Conservation (phyloP, 139 green algal genomes). For the Ettlia oleoabundans region DNA sequence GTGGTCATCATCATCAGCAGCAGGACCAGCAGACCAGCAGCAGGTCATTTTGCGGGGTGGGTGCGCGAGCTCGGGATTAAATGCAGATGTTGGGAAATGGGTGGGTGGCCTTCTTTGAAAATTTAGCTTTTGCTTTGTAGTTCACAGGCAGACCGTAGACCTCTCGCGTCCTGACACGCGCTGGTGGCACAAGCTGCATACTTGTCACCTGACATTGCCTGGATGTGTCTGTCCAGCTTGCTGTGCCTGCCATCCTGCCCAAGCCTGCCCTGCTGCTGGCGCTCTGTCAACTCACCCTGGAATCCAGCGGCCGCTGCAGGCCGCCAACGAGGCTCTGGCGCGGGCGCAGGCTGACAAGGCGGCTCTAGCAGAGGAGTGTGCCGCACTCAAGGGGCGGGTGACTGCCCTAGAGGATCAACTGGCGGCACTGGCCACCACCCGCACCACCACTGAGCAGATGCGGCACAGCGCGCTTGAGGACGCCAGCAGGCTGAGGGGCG, state of each 20-base stretch:
- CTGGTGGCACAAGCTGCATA: no score
- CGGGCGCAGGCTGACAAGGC: constrained; percentile 34
- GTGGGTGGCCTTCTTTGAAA: no score
- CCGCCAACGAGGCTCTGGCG: constrained; percentile 11
- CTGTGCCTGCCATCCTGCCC: no score
- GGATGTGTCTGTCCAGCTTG: no score
- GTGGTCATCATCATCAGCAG: no score
- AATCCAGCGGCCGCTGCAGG: background rate
- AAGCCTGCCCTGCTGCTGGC: background rate
- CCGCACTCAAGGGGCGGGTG: constrained; percentile 20
- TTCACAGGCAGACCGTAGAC: no score
- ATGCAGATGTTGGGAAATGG: no score
- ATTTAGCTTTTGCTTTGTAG: no score
- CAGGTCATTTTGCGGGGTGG: no score
- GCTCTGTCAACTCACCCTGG: background rate
- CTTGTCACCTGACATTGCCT: no score
- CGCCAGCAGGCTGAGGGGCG: constrained; percentile 33
- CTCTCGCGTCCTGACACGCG: no score
- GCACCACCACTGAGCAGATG: constrained; percentile 17
- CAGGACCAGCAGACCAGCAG: background rate
- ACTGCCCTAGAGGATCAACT: constrained; percentile 29
- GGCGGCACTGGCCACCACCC: background rate
- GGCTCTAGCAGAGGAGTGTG: constrained; percentile 34
- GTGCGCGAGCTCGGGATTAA: no score
- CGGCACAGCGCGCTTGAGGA: constrained; percentile 38